Base-by-base conservation (phyloP, 176 grass and related monocot species). In the Rhynchospora pubera region DNA sequence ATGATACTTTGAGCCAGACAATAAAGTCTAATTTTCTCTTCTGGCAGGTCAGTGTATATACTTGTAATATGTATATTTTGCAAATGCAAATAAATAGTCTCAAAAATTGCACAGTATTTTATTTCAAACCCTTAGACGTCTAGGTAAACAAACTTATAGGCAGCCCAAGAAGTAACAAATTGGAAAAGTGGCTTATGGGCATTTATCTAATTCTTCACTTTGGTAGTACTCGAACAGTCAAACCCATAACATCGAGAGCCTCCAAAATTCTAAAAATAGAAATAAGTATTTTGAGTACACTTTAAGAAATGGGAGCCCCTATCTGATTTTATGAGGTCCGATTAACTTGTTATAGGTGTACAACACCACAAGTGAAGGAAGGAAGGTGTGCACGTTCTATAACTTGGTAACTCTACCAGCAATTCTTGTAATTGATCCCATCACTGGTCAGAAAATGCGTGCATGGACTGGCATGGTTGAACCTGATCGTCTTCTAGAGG, bases 11-110 rank as follows among this genome's bases (percentile, higher is more conserved):
- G 64, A 87, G 92, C 69, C 91, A 96, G 51, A 91, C 93, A 80
- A 93, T 99, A 83, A 87, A 82, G 42, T 91, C 97, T 59, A 99
- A 95, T 84, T 95, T 99, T 71, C 92, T 99, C 79, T 99, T 99
- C 89, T 99, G 97, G 97, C 97, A 99, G 97, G 97, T 99, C 79
- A 53, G 79, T 86, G 42, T 69, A 77, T 76, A 76, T 73, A 50
- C 44, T 73, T 9, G 50, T 50, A 48, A 14, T 51, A n/a, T 73
- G 45, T 50, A 50, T 48, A 14, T 50, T 73, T 50, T 50, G 44
- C 46, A 51, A 7, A 44, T 7, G 5, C 19, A 73, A 24, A 50
- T 6, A 50, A 13, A 18, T 61, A 61, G 58, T 23, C 45, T 50
- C 6, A 23, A 10, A 73, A 73, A 9, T 51, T 51, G 69, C 44